These are phyloP conservation scores for Pyrenophora tritici-repentis DNA, from an alignment of 2,329 filamentous ascomycete species.

Conservation along the genomic window DNA sequence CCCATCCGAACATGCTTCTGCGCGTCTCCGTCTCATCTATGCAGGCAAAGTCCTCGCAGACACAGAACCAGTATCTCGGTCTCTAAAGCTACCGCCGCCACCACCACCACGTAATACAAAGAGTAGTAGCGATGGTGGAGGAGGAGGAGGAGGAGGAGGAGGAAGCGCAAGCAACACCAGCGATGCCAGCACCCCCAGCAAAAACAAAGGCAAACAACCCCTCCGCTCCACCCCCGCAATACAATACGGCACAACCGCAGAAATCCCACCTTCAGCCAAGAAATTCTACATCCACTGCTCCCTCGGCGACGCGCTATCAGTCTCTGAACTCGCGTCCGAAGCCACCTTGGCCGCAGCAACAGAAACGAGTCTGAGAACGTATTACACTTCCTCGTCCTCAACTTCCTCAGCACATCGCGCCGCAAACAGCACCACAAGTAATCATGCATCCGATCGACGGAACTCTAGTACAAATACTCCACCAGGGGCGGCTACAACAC, in stretches of 20 bases:
- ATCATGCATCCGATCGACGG: slow-evolving; percentile 10
- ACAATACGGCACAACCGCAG: slow-evolving; percentile 24
- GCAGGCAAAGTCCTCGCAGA: slow-evolving; percentile 86
- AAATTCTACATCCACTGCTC: slow-evolving; percentile 92
- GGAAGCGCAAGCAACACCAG: slow-evolving; percentile 6
- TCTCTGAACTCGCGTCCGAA: slow-evolving; percentile 72
- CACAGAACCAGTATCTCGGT: slow-evolving; percentile 67
- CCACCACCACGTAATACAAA: slow-evolving; percentile 50
- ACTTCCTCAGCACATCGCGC: slow-evolving; percentile 4
- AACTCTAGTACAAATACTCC: slow-evolving; percentile 20
- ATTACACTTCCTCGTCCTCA: slow-evolving; percentile 22
- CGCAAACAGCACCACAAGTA: slow-evolving; percentile 18
- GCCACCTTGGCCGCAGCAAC: slow-evolving; percentile 51
- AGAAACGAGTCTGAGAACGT: slow-evolving; percentile 45
- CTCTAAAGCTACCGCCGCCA: slow-evolving; percentile 67
- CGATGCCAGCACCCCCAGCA: slow-evolving; percentile 28
- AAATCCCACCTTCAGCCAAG: slow-evolving; percentile 40
- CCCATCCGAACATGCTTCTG: slow-evolving; percentile 63
- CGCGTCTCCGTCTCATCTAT: slow-evolving; percentile 86
- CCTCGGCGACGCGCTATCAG: slow-evolving; percentile 75
- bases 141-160: slow-evolving; percentile 26
- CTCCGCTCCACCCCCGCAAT: slow-evolving; percentile 53
- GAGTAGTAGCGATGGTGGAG: slow-evolving; percentile 15
- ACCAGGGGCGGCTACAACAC: slow-evolving; percentile 58
- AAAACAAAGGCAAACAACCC: slow-evolving; percentile 70